phyloP scores from a whole-genome alignment of 1,284 basidiomycete genomes.

The Rhizoctonia solani region DNA sequence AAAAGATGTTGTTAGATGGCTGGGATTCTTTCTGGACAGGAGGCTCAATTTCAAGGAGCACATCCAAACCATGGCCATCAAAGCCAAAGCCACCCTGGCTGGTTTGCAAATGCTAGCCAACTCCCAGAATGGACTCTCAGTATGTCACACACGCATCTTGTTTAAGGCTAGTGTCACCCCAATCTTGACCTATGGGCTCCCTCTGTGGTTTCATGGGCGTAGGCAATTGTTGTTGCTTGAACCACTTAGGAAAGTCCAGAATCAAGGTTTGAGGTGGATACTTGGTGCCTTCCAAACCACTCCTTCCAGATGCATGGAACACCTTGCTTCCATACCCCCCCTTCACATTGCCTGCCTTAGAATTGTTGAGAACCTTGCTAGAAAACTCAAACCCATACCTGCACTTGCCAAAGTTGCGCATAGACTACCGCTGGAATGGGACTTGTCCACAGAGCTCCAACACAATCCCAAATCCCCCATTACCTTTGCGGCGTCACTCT shows the following conservation, averaged over 20 bases:
- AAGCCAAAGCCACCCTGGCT: neutral
- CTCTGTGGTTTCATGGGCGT: neutral
- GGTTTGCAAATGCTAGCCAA: conserved; percentile 29
- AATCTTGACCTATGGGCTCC: neutral
- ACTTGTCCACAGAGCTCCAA: no score
- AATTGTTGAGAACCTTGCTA: neutral
- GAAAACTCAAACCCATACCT: neutral
- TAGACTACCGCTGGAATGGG: neutral
- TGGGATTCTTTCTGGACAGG: conserved; percentile 21
- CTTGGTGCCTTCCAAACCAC: neutral
- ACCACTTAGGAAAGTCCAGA: neutral
- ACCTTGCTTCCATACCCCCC: neutral
- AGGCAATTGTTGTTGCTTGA: no score
- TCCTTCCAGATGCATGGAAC: neutral
- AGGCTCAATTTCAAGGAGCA: conserved; percentile 23
- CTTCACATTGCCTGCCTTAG: neutral
- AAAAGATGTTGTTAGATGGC: no score
- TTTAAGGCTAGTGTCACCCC: neutral
- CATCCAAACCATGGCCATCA: neutral
- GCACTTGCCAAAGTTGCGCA: neutral
- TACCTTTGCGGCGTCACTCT: no score
- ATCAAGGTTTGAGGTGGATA: neutral
- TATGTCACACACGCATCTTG: neutral
- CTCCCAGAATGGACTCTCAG: neutral
- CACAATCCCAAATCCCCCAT: no score